phyloP scores from a whole-genome alignment of 2,329 filamentous ascomycete species.

The Penicillium decumbens region DNA sequence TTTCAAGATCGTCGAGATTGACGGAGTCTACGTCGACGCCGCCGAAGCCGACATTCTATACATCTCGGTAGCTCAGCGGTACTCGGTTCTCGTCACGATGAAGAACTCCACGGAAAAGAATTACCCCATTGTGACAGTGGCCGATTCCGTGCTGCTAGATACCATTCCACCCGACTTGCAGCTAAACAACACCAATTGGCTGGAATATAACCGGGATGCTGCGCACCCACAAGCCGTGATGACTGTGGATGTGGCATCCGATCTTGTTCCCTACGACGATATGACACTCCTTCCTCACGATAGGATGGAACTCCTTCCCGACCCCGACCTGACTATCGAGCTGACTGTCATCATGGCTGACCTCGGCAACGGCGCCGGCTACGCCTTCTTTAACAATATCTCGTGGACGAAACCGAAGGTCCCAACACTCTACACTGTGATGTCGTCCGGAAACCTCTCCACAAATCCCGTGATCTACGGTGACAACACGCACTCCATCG shows the following conservation, averaged over 20 bases:
- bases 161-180: conserved; percentile 33
- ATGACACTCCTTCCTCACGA: conserved; percentile 66
- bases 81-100: conserved; percentile 53
- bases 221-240: conserved; percentile 25
- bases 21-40: conserved; percentile 64
- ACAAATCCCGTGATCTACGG: conserved; percentile 61
- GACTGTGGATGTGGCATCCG: conserved; percentile 26
- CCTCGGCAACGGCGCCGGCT: conserved; percentile 61
- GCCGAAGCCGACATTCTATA: conserved; percentile 61
- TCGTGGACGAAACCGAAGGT: conserved; percentile 24
- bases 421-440: conserved; percentile 25
- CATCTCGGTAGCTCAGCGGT: conserved; percentile 62
- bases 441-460: conserved; percentile 44
- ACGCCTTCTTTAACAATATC: conserved; percentile 27
- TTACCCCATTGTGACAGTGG: conserved; percentile 55
- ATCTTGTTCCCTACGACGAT: conserved; percentile 68
- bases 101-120: conserved; percentile 59
- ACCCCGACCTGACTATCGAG: conserved; percentile 52
- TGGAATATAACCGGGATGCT: conserved; percentile 55
- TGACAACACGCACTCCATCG: conserved; percentile 54
- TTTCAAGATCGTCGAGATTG: conserved; percentile 67
- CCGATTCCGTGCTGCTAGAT: conserved; percentile 29
- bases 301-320: conserved; percentile 55
- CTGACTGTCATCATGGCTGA: conserved; percentile 67
- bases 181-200: conserved; percentile 56